These are phyloP conservation scores for Colletotrichum sp. DNA, from an alignment of 2,329 filamentous ascomycete genomes.

Conservation along the genomic window DNA sequence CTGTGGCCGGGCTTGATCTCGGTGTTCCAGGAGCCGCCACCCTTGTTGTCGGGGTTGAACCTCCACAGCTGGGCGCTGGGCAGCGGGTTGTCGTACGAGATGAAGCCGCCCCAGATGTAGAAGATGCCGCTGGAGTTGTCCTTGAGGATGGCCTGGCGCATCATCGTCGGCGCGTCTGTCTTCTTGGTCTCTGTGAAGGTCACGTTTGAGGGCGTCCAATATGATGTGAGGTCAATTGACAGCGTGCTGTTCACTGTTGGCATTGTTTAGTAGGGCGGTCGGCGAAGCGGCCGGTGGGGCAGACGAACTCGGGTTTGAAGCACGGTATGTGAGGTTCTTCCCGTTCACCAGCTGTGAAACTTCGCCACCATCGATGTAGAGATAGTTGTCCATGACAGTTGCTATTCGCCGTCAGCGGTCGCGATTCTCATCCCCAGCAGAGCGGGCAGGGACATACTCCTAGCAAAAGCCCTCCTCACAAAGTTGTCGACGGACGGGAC, in stretches of 20 bases:
- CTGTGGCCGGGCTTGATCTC: slow-evolving; percentile 6
- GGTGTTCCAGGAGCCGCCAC: slow-evolving; percentile 20
- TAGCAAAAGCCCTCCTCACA: slow-evolving; percentile 6
- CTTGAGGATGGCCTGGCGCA: slow-evolving; percentile 10
- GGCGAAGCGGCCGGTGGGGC: not conserved
- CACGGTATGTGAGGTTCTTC: not conserved
- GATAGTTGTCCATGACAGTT: slow-evolving; percentile 3
- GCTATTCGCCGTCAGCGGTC: not conserved
- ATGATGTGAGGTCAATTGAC: slow-evolving; percentile 20
- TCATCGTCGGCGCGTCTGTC: slow-evolving; percentile 9
- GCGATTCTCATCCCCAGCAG: not conserved
- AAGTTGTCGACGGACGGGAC: not conserved
- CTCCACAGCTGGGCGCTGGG: slow-evolving; percentile 12
- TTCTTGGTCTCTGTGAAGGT: slow-evolving; percentile 8
- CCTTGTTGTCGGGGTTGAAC: slow-evolving; percentile 13
- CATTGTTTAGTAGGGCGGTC: not conserved
- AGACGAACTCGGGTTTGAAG: not conserved
- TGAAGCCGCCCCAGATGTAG: slow-evolving; percentile 23
- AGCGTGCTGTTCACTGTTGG: slow-evolving; percentile 19
- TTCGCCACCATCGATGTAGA: slow-evolving; percentile 18
- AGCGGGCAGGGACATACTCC: not conserved
- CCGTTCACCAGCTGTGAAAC: slow-evolving; percentile 3
- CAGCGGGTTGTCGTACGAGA: not conserved
- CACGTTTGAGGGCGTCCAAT: slow-evolving; percentile 13
- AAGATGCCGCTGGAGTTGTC: not conserved